A percentile compares a stretch with the other conserved stretches of the same genome.
These are phyloP conservation scores for Neurospora discreta DNA, from an alignment of 495 filamentous ascomycete species.

Conservation along the genomic window DNA sequence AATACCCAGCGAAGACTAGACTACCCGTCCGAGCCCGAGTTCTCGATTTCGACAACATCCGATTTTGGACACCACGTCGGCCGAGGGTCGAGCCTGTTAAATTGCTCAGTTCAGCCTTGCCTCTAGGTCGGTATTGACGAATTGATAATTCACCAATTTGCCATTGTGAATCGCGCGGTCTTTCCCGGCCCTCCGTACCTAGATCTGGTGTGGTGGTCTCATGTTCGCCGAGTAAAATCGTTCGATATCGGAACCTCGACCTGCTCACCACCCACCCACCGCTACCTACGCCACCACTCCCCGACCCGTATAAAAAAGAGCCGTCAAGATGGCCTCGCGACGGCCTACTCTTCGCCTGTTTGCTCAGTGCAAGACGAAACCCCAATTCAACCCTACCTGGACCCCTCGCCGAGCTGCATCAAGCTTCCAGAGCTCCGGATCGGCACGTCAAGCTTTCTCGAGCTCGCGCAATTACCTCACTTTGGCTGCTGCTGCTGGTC, in stretches of 20 bases:
- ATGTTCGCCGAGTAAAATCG: constrained; percentile 16
- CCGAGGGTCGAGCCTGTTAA: constrained; percentile 5
- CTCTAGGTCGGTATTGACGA: neutral
- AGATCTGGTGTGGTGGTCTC: constrained; percentile 18
- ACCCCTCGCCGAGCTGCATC: constrained; percentile 9
- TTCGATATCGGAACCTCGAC: constrained; percentile 6
- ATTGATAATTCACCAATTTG: neutral
- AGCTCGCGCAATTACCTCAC: constrained; percentile 10
- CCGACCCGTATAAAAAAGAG: neutral
- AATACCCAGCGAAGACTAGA: neutral
- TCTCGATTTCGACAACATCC: constrained; percentile 10
- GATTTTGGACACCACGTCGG: constrained; percentile 17
- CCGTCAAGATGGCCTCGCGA: constrained; percentile 15
- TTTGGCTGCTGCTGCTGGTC: constrained; percentile 16
- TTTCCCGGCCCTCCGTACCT: constrained; percentile 4
- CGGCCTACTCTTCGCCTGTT: constrained; percentile 14
- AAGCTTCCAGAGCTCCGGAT: constrained; percentile 6
- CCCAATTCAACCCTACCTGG: constrained; percentile 5
- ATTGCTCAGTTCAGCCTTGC: neutral
- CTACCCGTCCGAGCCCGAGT: neutral
- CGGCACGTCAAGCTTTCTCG: constrained; percentile 1
- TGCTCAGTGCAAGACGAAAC: constrained; percentile 12
- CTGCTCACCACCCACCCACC: constrained; percentile 1
- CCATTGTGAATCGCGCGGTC: neutral
- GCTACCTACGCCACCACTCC: neutral